Evolutionary conservation across 192 early-diverging fungal species (phyloP).

Genomic region (Dissophora ornata): DNA sequence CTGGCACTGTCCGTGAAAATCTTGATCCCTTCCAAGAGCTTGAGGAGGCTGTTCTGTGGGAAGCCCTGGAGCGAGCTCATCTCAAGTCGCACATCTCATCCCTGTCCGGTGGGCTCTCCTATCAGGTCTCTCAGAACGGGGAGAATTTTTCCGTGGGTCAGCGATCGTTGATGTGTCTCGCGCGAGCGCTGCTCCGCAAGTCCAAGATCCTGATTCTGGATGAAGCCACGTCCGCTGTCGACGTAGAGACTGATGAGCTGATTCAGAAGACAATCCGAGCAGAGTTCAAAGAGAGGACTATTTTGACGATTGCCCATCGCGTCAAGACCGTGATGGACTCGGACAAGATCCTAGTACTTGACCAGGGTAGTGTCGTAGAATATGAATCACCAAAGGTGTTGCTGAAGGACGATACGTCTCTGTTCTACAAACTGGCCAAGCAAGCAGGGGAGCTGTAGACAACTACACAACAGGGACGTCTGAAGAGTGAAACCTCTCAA

Average conservation of each 20-base stretch:
- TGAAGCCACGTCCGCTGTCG: slow-evolving; percentile 59
- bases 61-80: slow-evolving; percentile 69
- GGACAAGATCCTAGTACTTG: slow-evolving; percentile 81
- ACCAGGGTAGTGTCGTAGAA: slow-evolving; percentile 75
- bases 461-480: too few species aligned
- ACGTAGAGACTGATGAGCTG: too few species aligned
- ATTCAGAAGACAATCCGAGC: too few species aligned
- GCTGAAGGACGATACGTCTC: too few species aligned
- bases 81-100: slow-evolving; percentile 68
- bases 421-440: too few species aligned
- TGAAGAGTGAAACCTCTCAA: too few species aligned
- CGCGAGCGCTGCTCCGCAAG: too few species aligned
- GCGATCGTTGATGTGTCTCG: too few species aligned
- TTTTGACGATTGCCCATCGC: slow-evolving; percentile 69
- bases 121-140: slow-evolving; percentile 65
- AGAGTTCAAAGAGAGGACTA: slow-evolving; percentile 52
- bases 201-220: slow-evolving; percentile 21
- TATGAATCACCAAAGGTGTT: slow-evolving; percentile 79
- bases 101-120: slow-evolving; percentile 73
- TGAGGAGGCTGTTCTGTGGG: slow-evolving; percentile 81
- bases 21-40: too few species aligned
- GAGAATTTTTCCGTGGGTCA: too few species aligned
- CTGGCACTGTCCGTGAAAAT: too few species aligned
- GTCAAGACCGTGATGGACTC: slow-evolving; percentile 74
- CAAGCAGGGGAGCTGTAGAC: too few species aligned